Evolutionary conservation across 768 basidiomycete species (phyloP), one percentile per base, ranked within the genome.

Genomic region (Tylopilus sp.): DNA sequence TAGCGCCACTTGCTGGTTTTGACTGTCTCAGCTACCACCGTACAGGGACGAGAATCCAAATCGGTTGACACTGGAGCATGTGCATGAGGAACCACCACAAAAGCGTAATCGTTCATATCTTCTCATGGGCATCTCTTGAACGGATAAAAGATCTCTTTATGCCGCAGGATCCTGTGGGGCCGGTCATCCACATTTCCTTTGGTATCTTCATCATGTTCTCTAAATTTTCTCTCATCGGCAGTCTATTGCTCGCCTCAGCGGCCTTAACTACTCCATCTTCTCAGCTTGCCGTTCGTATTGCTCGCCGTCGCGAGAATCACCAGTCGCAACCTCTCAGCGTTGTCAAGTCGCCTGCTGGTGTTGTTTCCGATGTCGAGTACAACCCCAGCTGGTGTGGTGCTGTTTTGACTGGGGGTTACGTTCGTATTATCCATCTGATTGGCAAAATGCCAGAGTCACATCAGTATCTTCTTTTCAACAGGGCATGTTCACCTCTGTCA

Each of bases 321-420:
- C 63, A 53, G 38, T 55, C 59, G 2, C 45, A 46, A n/a, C 55
- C 44, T n/a, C 10, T 46, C 23, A 47, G 48, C 33, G 50, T 33
- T 18, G 1, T 59, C 17, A 46, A 48, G 5, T 18, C 39, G 3
- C n/a, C n/a, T n/a, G 33, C 28, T 12, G 30, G 45, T 15, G 12
- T 2, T 22, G 6, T 9, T 36, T 50, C 47, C 22, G 40, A 61
- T 28, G 49, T 52, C 21, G 25, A 46, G 28, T 65, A 65, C 48
- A 52, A 47, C 31, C 15, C 22, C 20, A 52, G 42, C 30, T 64
- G 64, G 58, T 47, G 58, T 44, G 60, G 61, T 46, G 64, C 53
- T 46, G 26, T 55, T 25, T 51, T 28, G 60, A 38, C 2, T 0
- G 28, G 49, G 53, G 22, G 12, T 38, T 15, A 22, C 6, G 63